These are phyloP conservation scores for Piromyces finnis DNA, from an alignment of 192 early-diverging fungal species.

Conservation along the genomic window DNA sequence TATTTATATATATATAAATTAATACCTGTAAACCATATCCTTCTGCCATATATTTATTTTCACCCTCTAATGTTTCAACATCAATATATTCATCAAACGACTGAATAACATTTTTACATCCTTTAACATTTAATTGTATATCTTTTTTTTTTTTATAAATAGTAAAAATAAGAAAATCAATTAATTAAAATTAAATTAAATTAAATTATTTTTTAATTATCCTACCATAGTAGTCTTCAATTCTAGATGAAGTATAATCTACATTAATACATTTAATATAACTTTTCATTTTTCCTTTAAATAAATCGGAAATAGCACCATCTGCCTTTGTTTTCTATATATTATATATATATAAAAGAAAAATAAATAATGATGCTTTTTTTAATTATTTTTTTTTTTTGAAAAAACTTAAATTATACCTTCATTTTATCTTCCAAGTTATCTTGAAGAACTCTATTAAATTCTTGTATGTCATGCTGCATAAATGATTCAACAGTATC, in stretches of 20 bases:
- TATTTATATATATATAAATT: neutral
- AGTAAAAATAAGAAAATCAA: too few relatives aligned
- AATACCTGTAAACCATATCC: constrained; percentile 63
- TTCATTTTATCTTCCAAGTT: constrained; percentile 96
- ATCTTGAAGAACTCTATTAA: constrained; percentile 91
- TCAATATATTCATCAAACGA: constrained; percentile 82
- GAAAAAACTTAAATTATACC: too few relatives aligned
- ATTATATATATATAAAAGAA: too few relatives aligned
- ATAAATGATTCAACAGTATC: constrained; percentile 81
- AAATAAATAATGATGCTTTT: too few relatives aligned
- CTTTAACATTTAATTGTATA: constrained; percentile 94
- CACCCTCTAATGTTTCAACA: constrained; percentile 84
- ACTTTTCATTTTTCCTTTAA: constrained; percentile 94
- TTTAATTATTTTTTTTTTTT: neutral
- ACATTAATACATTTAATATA: constrained; percentile 92
- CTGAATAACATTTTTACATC: constrained; percentile 62
- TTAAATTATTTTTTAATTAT: too few relatives aligned
- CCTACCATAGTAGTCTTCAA: constrained; percentile 83
- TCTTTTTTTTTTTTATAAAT: constrained; percentile 22
- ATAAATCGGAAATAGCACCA: constrained; percentile 77
- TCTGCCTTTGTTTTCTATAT: constrained; percentile 79
- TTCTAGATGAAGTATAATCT: constrained; percentile 81
- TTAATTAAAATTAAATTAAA: too few relatives aligned
- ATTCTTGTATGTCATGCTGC: constrained; percentile 98
- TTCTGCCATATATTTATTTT: constrained; percentile 91